Evolutionary conservation across 2,329 filamentous ascomycete genomes (phyloP).

Genomic region (Aspergillus melleus): DNA sequence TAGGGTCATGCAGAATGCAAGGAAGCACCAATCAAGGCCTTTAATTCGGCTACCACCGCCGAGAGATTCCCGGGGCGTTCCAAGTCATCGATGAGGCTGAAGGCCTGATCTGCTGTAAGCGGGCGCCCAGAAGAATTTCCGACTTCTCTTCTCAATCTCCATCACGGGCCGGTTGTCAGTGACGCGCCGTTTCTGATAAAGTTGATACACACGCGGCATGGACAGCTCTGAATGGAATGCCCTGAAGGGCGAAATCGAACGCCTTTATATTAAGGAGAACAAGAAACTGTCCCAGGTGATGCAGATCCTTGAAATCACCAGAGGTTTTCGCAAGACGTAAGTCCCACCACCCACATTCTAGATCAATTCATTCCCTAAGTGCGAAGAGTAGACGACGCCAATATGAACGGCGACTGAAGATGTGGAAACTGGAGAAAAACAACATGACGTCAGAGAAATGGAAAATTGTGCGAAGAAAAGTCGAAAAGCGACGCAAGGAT

Average conservation of each 20-base stretch:
- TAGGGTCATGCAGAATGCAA: too few species aligned
- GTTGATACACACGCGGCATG: neutral
- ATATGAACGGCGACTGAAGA: neutral
- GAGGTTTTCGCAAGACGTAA: neutral
- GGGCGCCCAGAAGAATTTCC: too few species aligned
- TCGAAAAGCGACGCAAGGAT: neutral
- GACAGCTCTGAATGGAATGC: neutral
- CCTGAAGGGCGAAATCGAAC: conserved; percentile 1
- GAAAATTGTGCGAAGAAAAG: neutral
- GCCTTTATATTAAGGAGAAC: conserved; percentile 1
- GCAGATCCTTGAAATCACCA: neutral
- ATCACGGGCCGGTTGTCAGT: too few species aligned
- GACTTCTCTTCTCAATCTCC: too few species aligned
- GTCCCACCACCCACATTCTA: too few species aligned
- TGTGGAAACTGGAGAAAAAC: conserved; percentile 3
- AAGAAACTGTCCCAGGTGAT: neutral
- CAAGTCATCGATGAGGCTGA: too few species aligned
- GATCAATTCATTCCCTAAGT: neutral
- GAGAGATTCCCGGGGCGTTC: too few species aligned
- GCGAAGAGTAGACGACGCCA: neutral
- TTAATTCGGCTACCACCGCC: too few species aligned
- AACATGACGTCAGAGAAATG: neutral
- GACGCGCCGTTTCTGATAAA: too few species aligned
- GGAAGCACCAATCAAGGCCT: too few species aligned
- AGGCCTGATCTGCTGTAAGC: too few species aligned